A percentile compares a stretch with the other conserved stretches of the same genome.
phyloP scores from a whole-genome alignment of 495 filamentous ascomycete species.

The Xylaria flabelliformis region DNA sequence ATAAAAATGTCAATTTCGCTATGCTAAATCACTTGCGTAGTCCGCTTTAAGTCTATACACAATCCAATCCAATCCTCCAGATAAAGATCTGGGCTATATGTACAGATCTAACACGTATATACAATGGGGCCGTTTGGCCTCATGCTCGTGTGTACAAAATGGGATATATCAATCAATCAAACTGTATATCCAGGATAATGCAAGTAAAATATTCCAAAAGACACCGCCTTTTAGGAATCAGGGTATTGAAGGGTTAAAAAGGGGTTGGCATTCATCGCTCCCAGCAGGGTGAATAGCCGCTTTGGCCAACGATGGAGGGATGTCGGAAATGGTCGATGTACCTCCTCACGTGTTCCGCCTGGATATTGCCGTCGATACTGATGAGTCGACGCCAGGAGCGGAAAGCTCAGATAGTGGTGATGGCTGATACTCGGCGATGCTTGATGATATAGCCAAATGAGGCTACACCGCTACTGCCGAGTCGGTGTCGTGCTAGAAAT shows the following conservation, averaged over 20 bases:
- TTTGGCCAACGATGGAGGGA: too few relatives aligned
- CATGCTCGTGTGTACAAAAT: not conserved
- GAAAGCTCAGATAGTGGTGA: too few relatives aligned
- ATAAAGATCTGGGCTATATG: not conserved
- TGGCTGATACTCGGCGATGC: too few relatives aligned
- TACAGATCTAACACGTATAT: not conserved
- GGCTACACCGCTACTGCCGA: too few relatives aligned
- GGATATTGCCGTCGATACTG: too few relatives aligned
- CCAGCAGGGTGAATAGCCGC: not conserved
- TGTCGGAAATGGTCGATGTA: too few relatives aligned
- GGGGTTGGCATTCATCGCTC: not conserved
- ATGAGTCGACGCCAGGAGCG: too few relatives aligned
- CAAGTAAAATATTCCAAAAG: not conserved
- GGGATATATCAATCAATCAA: not conserved
- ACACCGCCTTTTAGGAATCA: not conserved
- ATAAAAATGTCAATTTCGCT: conserved; percentile 1
- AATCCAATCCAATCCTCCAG: not conserved
- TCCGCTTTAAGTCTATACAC: not conserved
- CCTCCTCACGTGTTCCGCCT: too few relatives aligned
- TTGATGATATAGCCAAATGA: too few relatives aligned
- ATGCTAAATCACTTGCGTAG: conserved; percentile 3
- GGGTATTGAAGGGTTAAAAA: too few relatives aligned
- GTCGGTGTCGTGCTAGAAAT: too few relatives aligned
- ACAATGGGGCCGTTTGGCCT: not conserved
- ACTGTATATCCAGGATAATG: not conserved